Evolutionary conservation across 352 stramenopile species (phyloP).

Genomic region (Phytophthora chlamydospora): DNA sequence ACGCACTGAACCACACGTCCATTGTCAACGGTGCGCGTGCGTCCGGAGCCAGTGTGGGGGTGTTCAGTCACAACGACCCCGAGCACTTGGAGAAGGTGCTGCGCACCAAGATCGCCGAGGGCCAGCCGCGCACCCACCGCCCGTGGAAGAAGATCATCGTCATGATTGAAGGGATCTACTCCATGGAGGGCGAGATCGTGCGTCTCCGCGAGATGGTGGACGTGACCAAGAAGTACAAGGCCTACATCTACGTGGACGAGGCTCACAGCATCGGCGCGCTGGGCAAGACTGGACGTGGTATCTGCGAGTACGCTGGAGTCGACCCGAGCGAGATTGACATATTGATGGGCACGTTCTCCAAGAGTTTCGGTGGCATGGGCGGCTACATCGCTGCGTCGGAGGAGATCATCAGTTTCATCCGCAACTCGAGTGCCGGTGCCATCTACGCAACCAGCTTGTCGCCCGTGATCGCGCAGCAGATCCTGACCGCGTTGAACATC

Average conservation of each 20-base stretch:
- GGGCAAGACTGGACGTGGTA: constrained; percentile 93
- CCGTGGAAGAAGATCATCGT: constrained; percentile 98
- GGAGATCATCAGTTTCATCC: constrained; percentile 72
- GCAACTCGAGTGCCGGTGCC: constrained; percentile 57
- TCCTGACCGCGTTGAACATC: constrained; percentile 89
- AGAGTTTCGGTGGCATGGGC: constrained; percentile 98
- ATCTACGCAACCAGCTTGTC: constrained; percentile 73
- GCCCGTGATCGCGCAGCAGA: constrained; percentile 61
- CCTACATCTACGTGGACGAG: constrained; percentile 98
- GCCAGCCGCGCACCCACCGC: constrained; percentile 92
- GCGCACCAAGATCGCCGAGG: constrained; percentile 70
- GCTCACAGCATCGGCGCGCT: constrained; percentile 97
- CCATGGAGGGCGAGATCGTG: constrained; percentile 98
- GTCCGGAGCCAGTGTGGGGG: constrained; percentile 92
- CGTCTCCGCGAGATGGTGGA: constrained; percentile 93
- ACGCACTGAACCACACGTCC: constrained; percentile 98
- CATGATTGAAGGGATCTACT: constrained; percentile 98
- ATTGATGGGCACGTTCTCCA: constrained; percentile 99
- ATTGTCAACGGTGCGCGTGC: constrained; percentile 97
- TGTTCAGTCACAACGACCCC: constrained; percentile 98
- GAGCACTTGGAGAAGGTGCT: constrained; percentile 93
- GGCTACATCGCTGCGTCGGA: constrained; percentile 96
- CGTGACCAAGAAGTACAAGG: constrained; percentile 96
- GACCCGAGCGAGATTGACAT: constrained; percentile 97
- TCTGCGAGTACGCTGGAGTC: constrained; percentile 95